Base-by-base conservation (phyloP, 768 basidiomycete genomes). In the Suillus plorans region DNA sequence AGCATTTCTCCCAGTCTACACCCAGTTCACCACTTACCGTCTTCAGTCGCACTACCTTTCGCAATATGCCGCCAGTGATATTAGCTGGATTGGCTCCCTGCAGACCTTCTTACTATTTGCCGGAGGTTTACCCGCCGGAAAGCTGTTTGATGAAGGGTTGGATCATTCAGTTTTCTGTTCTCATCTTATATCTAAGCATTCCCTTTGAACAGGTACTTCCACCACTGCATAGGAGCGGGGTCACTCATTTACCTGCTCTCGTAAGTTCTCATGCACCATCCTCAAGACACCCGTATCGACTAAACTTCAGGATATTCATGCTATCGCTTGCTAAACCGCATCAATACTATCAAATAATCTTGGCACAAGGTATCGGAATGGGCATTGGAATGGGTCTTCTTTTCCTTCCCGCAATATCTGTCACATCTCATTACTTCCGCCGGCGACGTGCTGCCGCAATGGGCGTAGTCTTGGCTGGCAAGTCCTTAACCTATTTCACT, bases 371-470 rank as follows among this genome's bases (percentile, higher is more conserved):
- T 1, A 72, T 87, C 8, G 85, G 83, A 0, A 81, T 83, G 77
- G 87, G 87, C 0, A 71, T 86, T 20, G 85, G 85, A 25, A 81
- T 83, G 76, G 86, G 86, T 1, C 66, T 86, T 42, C 77, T 86
- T 67, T 86, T 86, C 69, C 66, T 86, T 2, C 87, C 86, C 0
- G 78, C 82, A 9, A 69, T 86, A 31, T 80, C 82, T 16, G 77
- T 86, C n/a, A 77, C 82, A 8, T 81, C 84, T 4, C 86, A 87
- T 64, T 83, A 84, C 70, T 88, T 82, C 75, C 70, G 72, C 16
- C 66, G 66, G 6, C 69, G 72, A 18, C 70, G 80, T 9, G 75
- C 75, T 3, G 68, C 79, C 25, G 82, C 79, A 0, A 86, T 85
- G 79, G 88, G 87, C 22, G 64, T 85, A 34, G 82, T 86, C 44